Base-by-base conservation (phyloP, 208 protist species). In the Paratrypanosoma confusum region DNA sequence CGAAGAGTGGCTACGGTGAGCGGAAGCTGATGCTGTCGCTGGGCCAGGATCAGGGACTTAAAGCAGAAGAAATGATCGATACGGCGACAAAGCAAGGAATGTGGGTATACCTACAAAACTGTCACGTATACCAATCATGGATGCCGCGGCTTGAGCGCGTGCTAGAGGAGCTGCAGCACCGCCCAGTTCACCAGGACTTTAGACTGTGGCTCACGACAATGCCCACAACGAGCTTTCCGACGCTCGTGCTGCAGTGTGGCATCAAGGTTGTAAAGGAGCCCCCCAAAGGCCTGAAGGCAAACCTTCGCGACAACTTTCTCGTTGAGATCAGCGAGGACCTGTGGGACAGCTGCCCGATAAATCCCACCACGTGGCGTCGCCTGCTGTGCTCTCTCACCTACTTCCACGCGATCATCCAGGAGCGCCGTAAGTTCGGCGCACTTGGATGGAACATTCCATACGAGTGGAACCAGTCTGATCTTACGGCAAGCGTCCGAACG, bases 201-300 rank as follows among this genome's bases (percentile, higher is more conserved):
- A 65, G 96, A 21, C 73, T 98, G 37, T 97, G 94, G 91, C 80
- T 98, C 37, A 97, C 93, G 25, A 96, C 93, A 29, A 96, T 96
- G 88, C 95, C 96, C 24, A 79, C 81, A 2, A 21, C 57, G 1
- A 57, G 44, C 39, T 98, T 98, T 69, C 96, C 96, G 2, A 81
- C 95, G 32, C 57, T 91, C 45, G 77, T 98, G 20, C 78, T 98
- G 33, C 92, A 97, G 64, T 87, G 78, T 31, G 87, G 91, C 53
- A 77, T 97, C 50, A 98, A 97, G 71, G 68, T 98, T 39, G 93
- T 96, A 18, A 97, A 96, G 65, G 96, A 98, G 64, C 91, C 96
- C 6, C 96, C 96, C 20, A 93, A 91, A 52, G 95, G 94, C 25
- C 46, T 98, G 20, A 95, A 94, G 61, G 85, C 86, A 13, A 97